Evolutionary conservation across 305 asterid genomes (phyloP).

Genomic region (Solanum hybrid): DNA sequence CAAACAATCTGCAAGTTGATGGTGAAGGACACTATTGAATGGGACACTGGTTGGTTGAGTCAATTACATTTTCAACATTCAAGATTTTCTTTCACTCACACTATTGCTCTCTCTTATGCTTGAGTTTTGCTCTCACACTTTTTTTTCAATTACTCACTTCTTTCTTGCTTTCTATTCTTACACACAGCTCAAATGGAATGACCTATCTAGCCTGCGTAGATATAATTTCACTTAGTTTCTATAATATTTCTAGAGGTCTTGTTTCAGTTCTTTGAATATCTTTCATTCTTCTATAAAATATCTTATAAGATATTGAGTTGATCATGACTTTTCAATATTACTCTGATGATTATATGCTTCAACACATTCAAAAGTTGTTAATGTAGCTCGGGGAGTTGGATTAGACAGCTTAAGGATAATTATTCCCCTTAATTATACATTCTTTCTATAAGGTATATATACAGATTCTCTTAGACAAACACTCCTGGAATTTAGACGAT

Average conservation of each 20-base stretch:
- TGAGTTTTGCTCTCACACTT: too few relatives aligned
- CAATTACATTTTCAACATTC: too few relatives aligned
- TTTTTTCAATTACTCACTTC: too few relatives aligned
- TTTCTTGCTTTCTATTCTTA: too few relatives aligned
- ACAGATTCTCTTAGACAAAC: not conserved
- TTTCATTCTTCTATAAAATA: not conserved
- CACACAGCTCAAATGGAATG: too few relatives aligned
- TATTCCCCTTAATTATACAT: not conserved
- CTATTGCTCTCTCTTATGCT: too few relatives aligned
- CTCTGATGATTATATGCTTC: not conserved
- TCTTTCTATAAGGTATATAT: not conserved
- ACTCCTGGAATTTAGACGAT: not conserved
- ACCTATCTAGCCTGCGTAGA: too few relatives aligned
- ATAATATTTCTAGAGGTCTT: not conserved
- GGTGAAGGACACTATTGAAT: too few relatives aligned
- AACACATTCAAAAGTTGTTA: not conserved
- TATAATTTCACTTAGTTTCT: too few relatives aligned
- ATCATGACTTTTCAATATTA: not conserved
- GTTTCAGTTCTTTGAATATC: not conserved
- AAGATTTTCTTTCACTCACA: too few relatives aligned
- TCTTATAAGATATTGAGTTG: not conserved
- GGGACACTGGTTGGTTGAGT: too few relatives aligned
- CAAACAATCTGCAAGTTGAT: too few relatives aligned
- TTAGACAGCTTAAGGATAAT: not conserved
- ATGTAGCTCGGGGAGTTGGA: not conserved